These are phyloP conservation scores for Schizopora paradoxa DNA, from an alignment of 1,284 basidiomycete species.

Conservation along the genomic window DNA sequence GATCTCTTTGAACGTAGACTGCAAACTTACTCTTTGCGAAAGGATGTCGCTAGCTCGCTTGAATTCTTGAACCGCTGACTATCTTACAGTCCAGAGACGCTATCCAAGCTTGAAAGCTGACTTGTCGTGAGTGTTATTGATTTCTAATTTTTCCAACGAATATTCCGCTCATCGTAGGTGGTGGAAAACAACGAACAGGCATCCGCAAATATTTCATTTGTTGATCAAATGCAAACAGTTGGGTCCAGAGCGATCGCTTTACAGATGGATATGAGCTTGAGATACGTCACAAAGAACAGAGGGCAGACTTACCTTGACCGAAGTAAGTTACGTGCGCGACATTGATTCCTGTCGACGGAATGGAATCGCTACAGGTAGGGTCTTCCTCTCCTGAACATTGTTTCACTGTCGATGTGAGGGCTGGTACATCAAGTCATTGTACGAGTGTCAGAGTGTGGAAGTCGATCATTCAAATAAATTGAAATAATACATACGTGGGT, in stretches of 20 bases:
- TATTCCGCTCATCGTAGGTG: too few relatives aligned
- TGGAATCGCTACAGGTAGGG: constrained; percentile 20
- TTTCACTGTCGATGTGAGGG: constrained; percentile 31
- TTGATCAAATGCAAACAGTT: constrained; percentile 7
- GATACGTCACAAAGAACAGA: background rate
- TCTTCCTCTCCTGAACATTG: constrained; percentile 38
- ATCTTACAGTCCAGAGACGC: too few relatives aligned
- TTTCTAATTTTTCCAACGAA: too few relatives aligned
- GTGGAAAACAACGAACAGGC: too few relatives aligned
- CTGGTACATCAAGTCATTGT: constrained; percentile 20
- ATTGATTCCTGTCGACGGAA: constrained; percentile 39
- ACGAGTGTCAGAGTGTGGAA: background rate
- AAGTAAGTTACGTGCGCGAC: constrained; percentile 38
- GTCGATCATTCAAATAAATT: background rate
- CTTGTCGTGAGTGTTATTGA: too few relatives aligned
- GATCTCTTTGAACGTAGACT: too few relatives aligned
- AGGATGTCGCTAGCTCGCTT: too few relatives aligned
- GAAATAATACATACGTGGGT: background rate
- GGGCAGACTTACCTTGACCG: constrained; percentile 30
- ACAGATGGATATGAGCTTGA: background rate
- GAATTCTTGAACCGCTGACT: too few relatives aligned
- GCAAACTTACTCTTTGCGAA: too few relatives aligned
- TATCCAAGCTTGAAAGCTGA: too few relatives aligned
- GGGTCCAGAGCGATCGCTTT: constrained; percentile 13
- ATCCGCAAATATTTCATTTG: too few relatives aligned